Percentiles rank a stretch among this genome's conserved stretches.
Conservation (phyloP, 352 stramenopile species). For the Pythium vanterpoolii region DNA sequence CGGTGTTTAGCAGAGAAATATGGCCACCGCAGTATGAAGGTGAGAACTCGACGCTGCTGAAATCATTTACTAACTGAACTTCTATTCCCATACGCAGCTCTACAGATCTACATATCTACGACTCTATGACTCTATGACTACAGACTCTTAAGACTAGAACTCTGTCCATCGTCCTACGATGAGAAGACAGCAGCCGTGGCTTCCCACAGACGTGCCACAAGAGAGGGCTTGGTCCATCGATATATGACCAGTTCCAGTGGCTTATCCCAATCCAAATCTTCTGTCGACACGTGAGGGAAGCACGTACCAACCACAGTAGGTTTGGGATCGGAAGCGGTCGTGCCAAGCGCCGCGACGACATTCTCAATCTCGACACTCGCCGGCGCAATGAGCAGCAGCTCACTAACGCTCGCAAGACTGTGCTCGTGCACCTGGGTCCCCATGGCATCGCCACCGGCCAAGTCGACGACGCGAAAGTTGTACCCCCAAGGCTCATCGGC, state of each 20-base stretch:
- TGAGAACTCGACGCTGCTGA: background rate
- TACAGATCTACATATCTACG: conserved; percentile 2
- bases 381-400: conserved; percentile 37
- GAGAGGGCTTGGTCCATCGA: conserved; percentile 7
- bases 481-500: background rate
- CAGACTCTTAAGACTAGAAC: background rate
- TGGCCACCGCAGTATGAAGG: background rate
- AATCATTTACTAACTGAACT: background rate
- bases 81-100: background rate
- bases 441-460: conserved; percentile 33
- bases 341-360: conserved; percentile 12
- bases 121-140: background rate
- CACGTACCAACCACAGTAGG: conserved; percentile 34
- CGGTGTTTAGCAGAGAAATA: background rate
- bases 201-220: conserved; percentile 7
- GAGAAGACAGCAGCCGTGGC: conserved; percentile 4
- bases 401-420: background rate
- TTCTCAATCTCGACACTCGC: conserved; percentile 35
- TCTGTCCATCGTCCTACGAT: background rate
- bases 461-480: conserved; percentile 49
- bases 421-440: conserved; percentile 14
- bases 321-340: background rate
- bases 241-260: conserved; percentile 48
- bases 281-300: conserved; percentile 52
- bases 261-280: conserved; percentile 47